Evolutionary conservation across 768 basidiomycete genomes (phyloP).

Genomic region (Tricholoma furcatifolium): DNA sequence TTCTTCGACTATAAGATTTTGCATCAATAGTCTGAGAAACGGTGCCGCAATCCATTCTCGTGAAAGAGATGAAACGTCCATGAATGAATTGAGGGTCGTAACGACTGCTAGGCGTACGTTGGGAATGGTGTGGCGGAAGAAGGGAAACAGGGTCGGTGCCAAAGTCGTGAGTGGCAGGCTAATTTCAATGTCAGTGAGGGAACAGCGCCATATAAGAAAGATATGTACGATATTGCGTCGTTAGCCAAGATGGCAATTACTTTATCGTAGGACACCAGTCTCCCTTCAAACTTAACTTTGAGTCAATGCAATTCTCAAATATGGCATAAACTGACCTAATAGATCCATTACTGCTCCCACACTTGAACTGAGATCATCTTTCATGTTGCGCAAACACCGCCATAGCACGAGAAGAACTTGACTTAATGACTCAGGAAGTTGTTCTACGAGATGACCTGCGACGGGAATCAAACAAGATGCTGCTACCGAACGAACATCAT

Average conservation of each 20-base stretch:
- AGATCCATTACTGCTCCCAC: constrained; percentile 98
- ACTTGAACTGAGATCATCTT: constrained; percentile 95
- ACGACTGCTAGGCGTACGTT: constrained; percentile 93
- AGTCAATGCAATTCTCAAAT: background rate
- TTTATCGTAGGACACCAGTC: constrained; percentile 74
- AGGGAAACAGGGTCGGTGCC: constrained; percentile 88
- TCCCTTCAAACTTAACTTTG: constrained; percentile 46
- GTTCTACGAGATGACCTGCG: constrained; percentile 74
- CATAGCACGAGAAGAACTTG: constrained; percentile 83
- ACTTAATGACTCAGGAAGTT: constrained; percentile 69
- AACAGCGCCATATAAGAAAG: background rate
- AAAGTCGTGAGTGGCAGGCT: constrained; percentile 82
- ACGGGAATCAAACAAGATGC: constrained; percentile 90
- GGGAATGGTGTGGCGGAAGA: constrained; percentile 95
- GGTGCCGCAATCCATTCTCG: constrained; percentile 77
- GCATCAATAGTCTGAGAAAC: constrained; percentile 84
- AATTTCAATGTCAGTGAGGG: background rate
- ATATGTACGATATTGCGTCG: constrained; percentile 67
- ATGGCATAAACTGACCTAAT: constrained; percentile 54
- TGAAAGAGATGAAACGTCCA: constrained; percentile 71
- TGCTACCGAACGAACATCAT: constrained; percentile 95
- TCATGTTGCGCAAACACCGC: constrained; percentile 88
- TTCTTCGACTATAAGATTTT: constrained; percentile 93
- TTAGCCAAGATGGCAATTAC: constrained; percentile 77
- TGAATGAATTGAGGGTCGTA: constrained; percentile 84